These are phyloP conservation scores for Castanea mollissima DNA, from an alignment of 306 rosid genomes.

Conservation along the genomic window DNA sequence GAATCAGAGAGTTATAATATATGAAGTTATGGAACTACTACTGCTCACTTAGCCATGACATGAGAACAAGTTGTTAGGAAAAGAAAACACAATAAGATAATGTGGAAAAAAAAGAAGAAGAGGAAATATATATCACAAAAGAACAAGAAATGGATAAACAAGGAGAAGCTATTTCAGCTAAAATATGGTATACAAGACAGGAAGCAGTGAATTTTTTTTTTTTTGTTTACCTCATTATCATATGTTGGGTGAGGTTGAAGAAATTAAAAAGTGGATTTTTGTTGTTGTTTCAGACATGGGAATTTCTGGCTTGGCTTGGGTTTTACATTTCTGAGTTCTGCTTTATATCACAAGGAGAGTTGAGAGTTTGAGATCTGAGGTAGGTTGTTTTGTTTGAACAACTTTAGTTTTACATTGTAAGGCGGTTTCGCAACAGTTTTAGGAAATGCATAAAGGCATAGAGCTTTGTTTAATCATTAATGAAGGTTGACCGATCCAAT, in stretches of 20 bases:
- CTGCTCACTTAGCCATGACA: constrained; percentile 14
- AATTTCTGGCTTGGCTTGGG: constrained; percentile 3
- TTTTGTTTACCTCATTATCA: neutral
- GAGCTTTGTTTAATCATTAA: neutral
- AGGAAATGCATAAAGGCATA: neutral
- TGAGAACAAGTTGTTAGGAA: constrained; percentile 5
- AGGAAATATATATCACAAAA: neutral
- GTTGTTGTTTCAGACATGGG: constrained; percentile 20
- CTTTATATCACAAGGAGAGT: constrained; percentile 1
- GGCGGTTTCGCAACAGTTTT: constrained; percentile 1
- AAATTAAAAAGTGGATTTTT: neutral
- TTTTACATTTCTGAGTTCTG: constrained; percentile 17
- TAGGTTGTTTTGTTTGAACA: neutral
- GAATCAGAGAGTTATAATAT: neutral
- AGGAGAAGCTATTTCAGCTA: neutral
- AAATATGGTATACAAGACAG: no score
- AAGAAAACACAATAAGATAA: neutral
- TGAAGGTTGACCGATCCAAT: constrained; percentile 43
- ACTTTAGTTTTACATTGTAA: neutral
- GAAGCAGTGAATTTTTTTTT: no score
- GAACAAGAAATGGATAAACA: constrained; percentile 1
- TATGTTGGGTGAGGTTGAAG: neutral
- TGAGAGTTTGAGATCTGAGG: constrained; percentile 37
- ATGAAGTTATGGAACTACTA: no score
- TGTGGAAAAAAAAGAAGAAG: neutral